Evolutionary conservation across 768 basidiomycete species (phyloP).

Genomic region (Mycena amicta): DNA sequence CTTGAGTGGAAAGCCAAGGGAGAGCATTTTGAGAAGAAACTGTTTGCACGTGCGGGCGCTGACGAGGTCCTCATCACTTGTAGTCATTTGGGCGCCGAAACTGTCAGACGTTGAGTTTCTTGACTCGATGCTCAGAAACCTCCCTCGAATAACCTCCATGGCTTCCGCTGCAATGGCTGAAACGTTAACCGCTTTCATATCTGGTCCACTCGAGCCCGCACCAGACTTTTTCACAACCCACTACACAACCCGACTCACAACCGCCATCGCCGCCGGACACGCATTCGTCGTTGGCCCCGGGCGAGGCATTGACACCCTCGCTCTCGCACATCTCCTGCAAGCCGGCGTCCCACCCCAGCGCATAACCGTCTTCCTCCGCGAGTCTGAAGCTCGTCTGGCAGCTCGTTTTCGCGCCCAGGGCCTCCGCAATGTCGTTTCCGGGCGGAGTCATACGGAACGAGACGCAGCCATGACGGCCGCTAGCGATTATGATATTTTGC

Average conservation of each 20-base stretch:
- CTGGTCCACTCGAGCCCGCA: slow-evolving; percentile 14
- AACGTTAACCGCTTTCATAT: slow-evolving; percentile 14
- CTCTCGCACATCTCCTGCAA: slow-evolving; percentile 21
- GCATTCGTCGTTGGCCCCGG: slow-evolving; percentile 27
- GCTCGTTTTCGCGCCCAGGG: slow-evolving; percentile 20
- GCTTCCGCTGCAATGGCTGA: background rate
- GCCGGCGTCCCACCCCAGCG: slow-evolving; percentile 15
- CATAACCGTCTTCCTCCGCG: slow-evolving; percentile 26
- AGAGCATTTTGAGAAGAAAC: no score
- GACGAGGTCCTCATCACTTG: no score
- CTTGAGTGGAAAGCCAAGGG: no score
- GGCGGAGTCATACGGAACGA: slow-evolving; percentile 26
- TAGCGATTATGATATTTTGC: slow-evolving; percentile 34
- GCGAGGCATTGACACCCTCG: slow-evolving; percentile 25
- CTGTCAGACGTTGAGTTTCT: no score
- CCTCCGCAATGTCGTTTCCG: slow-evolving; percentile 22
- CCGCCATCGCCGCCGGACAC: slow-evolving; percentile 24
- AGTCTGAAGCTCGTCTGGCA: slow-evolving; percentile 16
- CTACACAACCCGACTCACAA: slow-evolving; percentile 19
- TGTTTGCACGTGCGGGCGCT: no score
- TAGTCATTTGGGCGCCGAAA: no score
- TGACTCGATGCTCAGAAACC: no score
- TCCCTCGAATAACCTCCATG: no score
- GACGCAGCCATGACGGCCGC: slow-evolving; percentile 32
- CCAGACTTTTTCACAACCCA: slow-evolving; percentile 21